Evolutionary conservation across 352 stramenopile genomes (phyloP), one percentile per base, ranked within the genome.

Genomic region (Globisporangium spinosum): DNA sequence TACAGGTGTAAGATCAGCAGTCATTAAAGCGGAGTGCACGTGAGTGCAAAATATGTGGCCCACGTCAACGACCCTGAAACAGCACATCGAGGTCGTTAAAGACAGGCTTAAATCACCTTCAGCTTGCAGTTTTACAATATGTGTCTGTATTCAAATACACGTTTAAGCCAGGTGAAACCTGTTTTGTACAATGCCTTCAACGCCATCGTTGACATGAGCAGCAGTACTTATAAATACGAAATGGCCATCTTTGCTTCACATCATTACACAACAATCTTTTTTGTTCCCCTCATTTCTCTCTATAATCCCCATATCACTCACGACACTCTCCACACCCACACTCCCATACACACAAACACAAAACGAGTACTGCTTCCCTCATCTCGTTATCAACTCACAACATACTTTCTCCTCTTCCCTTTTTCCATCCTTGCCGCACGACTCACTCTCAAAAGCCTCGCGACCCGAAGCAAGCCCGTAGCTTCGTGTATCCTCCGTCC

Each of bases 401-500:
- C 45, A 54, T 12, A 22, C 20, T 34, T 57, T 57, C 12, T 57
- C 25, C 22, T 29, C 22, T 29, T 27, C 49, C 49, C 9, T 27
- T 55, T 55, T 56, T 56, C 49, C n/a, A 29, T 57, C 25, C 49
- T 57, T 29, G 40, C 40, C 3, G 15, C 49, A 57, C 32, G 23
- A 55, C 25, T 32, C 25, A 57, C 23, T 51, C 43, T 51, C 27
- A 40, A 40, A 34, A 59, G 54, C 54, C 54, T 27, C 17, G 15
- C 54, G 43, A 60, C 55, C 15, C 55, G 55, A 60, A 60, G 55
- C 55, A 15, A 32, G 15, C n/a, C 10, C 32, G 6, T 35, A 35
- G 55, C 55, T 60, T 35, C 35, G 63, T 56, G 63, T 68, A 62
- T 56, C 63, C 23, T 35, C 38, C 43, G 17, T 53, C 25, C 54